Conservation (phyloP, 371 early-diverging fungal species). For the Choanephora cucurbitarum region DNA sequence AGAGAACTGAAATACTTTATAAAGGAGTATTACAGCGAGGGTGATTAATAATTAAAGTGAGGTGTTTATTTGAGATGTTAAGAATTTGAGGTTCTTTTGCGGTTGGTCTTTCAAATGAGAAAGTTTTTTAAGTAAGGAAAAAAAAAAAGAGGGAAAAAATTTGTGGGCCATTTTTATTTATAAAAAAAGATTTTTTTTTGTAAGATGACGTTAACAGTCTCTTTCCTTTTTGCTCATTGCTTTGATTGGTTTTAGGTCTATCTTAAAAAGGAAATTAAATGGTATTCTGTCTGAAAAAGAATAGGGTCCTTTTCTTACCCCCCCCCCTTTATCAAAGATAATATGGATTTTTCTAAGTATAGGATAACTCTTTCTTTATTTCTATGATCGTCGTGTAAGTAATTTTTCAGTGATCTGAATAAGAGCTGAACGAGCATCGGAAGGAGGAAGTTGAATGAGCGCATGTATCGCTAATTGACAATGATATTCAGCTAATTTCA, state of each 20-base stretch:
- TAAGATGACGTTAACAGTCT: neutral
- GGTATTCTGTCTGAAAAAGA: neutral
- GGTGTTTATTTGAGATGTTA: constrained; percentile 4
- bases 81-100: constrained; percentile 22
- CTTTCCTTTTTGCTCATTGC: too few species aligned
- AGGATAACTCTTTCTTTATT: too few species aligned
- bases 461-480: constrained; percentile 63
- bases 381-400: constrained; percentile 36
- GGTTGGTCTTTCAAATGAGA: constrained; percentile 7
- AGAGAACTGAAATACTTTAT: constrained; percentile 32
- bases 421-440: constrained; percentile 69
- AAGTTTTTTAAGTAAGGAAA: neutral
- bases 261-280: neutral
- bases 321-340: too few species aligned
- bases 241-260: neutral
- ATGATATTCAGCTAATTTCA: constrained; percentile 56
- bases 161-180: constrained; percentile 3
- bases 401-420: constrained; percentile 64
- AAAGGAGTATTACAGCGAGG: constrained; percentile 26
- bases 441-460: constrained; percentile 62
- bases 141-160: constrained; percentile 1
- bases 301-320: too few species aligned
- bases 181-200: constrained; percentile 8
- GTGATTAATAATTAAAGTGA: constrained; percentile 3
- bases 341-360: too few species aligned